phyloP scores from a whole-genome alignment of 2,329 filamentous ascomycete genomes.

The Aureobasidium lini region DNA sequence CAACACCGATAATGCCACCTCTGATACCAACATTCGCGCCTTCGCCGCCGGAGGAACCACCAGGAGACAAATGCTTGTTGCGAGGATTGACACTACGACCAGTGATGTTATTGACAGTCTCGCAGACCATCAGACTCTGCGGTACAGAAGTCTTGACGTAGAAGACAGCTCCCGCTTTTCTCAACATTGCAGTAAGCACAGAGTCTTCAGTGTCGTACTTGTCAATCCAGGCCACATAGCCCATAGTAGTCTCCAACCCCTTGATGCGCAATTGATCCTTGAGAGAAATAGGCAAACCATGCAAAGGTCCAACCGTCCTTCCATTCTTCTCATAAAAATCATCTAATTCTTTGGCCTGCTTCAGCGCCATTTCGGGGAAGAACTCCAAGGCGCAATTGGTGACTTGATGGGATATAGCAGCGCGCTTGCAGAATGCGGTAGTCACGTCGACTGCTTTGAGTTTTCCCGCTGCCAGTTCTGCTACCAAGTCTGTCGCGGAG shows the following conservation, averaged over 20 bases:
- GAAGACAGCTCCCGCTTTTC: constrained; percentile 46
- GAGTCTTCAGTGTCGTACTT: constrained; percentile 51
- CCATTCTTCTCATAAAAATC: constrained; percentile 36
- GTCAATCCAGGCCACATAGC: constrained; percentile 55
- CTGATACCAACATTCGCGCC: constrained; percentile 46
- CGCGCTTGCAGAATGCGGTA: constrained; percentile 43
- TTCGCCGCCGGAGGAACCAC: constrained; percentile 51
- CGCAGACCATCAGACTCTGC: constrained; percentile 49
- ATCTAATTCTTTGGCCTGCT: constrained; percentile 43
- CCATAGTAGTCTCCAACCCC: constrained; percentile 47
- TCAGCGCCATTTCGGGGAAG: constrained; percentile 35
- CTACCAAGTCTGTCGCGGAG: constrained; percentile 7
- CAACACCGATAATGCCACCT: constrained; percentile 48
- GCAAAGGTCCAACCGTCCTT: constrained; percentile 30
- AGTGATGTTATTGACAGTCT: constrained; percentile 45
- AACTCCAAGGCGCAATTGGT: constrained; percentile 40
- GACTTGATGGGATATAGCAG: constrained; percentile 43
- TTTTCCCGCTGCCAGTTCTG: constrained; percentile 10
- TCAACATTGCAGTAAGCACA: constrained; percentile 50
- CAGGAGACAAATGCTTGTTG: constrained; percentile 44
- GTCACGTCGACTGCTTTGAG: constrained; percentile 44
- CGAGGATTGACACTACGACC: constrained; percentile 49
- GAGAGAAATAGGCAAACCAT: constrained; percentile 19
- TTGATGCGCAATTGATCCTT: constrained; percentile 18
- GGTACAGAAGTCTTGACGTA: constrained; percentile 48